Evolutionary conservation across 805 yeast species (phyloP), one percentile per base, ranked within the genome.

Genomic region (Wickerhamomyces canadensis): DNA sequence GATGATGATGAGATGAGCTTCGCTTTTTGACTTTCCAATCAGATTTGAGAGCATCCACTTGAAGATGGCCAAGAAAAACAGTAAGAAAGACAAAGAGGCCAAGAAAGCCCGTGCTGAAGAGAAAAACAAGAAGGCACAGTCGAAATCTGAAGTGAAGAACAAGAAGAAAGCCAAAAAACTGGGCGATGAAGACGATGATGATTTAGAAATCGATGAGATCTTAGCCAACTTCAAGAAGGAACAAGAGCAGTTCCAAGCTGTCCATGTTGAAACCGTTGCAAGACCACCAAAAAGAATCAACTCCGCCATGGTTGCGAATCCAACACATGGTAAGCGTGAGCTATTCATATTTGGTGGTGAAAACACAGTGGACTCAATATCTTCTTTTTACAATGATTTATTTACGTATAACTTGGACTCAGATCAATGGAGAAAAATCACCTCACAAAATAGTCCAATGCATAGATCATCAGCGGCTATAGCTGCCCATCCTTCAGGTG

Each of bases 391-490:
- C 67, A 91, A 89, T 52, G 98, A 91, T 50, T 65, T 89, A 43
- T 77, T 61, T 54, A 70, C 82, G 3, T 89, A 82, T 60, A 67
- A 84, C 6, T 69, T 84, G 6, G 94, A 86, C 48, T 78, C 84
- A 29, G 83, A 83, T 52, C 74, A 66, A 17, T 91, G 98, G 98
- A 74, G 87, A 42, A 72, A 71, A 41, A 73, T 80, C 47, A 65
- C 80, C 3, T 86, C 96, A 2, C 84, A 84, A 50, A 91, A 91
- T 55, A 61, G 94, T 0, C 98, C 98, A 13, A 74, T 89, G 55
- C 96, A 96, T 1, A 67, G 98, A 44, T 84, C 95, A 0, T 87
- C 96, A 0, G 96, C 94, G 49, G 84, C 95, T 1, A 84, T 89
- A 86, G 80, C 89, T 44, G 81, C 85, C 1, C 98, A 91, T 60